Conservation (phyloP, 2,329 filamentous ascomycete genomes). For the Colletotrichum falcatum region DNA sequence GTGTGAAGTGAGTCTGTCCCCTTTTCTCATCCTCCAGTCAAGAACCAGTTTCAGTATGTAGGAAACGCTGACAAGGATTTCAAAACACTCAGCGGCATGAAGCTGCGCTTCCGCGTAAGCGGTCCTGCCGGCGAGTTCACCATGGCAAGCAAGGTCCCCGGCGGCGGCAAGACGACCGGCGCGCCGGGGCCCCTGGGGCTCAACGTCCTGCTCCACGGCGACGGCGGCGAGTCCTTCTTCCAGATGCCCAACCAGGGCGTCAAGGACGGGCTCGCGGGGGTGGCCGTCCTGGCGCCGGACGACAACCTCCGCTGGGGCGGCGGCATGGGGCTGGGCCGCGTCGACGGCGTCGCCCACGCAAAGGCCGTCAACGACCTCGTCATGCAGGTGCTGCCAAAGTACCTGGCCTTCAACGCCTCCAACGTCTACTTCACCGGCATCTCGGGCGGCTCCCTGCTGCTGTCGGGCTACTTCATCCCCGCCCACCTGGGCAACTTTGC, state of each 20-base stretch:
- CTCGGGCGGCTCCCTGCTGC: constrained; percentile 64
- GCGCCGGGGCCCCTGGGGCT: constrained; percentile 57
- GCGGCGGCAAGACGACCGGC: constrained; percentile 42
- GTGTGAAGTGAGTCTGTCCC: constrained; percentile 59
- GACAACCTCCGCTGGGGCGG: constrained; percentile 69
- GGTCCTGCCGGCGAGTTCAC: constrained; percentile 67
- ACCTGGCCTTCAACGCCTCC: constrained; percentile 64
- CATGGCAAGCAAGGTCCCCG: constrained; percentile 57
- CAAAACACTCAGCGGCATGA: constrained; percentile 55
- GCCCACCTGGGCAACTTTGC: constrained; percentile 64
- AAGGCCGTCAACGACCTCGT: constrained; percentile 68
- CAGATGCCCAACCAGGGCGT: constrained; percentile 68
- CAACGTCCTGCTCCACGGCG: constrained; percentile 70
- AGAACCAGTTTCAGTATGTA: too few species aligned
- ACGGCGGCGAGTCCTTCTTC: constrained; percentile 69
- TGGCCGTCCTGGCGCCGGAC: constrained; percentile 66
- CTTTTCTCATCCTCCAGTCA: too few species aligned
- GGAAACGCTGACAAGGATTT: neutral
- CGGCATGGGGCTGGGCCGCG: constrained; percentile 61
- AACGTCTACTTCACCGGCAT: constrained; percentile 70
- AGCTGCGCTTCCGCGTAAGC: constrained; percentile 67
- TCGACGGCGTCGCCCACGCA: constrained; percentile 66
- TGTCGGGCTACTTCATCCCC: constrained; percentile 69
- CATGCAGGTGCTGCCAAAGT: constrained; percentile 59
- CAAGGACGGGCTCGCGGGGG: constrained; percentile 62